Percentiles rank a stretch among this genome's conserved stretches.
These are phyloP conservation scores for Pseudoneurospora amorphoporcata DNA, from an alignment of 495 filamentous ascomycete genomes.

Conservation along the genomic window DNA sequence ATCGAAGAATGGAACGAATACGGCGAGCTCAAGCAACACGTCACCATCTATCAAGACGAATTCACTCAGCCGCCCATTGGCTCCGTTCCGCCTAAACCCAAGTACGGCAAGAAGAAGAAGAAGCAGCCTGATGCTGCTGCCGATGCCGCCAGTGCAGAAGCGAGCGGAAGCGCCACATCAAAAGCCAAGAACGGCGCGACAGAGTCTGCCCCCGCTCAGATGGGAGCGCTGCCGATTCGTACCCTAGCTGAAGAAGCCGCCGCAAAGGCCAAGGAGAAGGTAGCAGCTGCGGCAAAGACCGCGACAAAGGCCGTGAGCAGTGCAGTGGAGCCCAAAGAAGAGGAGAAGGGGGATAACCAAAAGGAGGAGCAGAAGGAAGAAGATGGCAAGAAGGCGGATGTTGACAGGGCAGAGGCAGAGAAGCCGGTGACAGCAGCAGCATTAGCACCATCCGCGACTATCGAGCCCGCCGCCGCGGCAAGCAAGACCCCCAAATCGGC, in stretches of 20 bases:
- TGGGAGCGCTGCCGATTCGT: conserved; percentile 44
- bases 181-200: conserved; percentile 4
- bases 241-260: conserved; percentile 64
- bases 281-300: conserved; percentile 31
- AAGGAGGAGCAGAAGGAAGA: conserved; percentile 12
- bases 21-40: conserved; percentile 80
- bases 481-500: background rate
- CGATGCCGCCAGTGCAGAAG: conserved; percentile 27
- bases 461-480: background rate
- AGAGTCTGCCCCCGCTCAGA: conserved; percentile 13
- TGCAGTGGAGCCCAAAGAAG: conserved; percentile 14
- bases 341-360: conserved; percentile 22
- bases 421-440: conserved; percentile 1
- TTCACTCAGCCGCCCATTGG: conserved; percentile 35
- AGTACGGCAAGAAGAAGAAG: conserved; percentile 11
- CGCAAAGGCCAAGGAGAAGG: conserved; percentile 46
- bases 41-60: conserved; percentile 50
- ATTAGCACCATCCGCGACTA: background rate
- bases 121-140: conserved; percentile 17
- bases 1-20: conserved; percentile 99
- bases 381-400: background rate
- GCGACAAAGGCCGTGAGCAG: conserved; percentile 28
- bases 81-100: conserved; percentile 23
- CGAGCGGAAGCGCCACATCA: conserved; percentile 4
- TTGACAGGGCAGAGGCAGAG: background rate